Conservation (phyloP, 2,329 filamentous ascomycete species). For the Sporothrix mexicana region DNA sequence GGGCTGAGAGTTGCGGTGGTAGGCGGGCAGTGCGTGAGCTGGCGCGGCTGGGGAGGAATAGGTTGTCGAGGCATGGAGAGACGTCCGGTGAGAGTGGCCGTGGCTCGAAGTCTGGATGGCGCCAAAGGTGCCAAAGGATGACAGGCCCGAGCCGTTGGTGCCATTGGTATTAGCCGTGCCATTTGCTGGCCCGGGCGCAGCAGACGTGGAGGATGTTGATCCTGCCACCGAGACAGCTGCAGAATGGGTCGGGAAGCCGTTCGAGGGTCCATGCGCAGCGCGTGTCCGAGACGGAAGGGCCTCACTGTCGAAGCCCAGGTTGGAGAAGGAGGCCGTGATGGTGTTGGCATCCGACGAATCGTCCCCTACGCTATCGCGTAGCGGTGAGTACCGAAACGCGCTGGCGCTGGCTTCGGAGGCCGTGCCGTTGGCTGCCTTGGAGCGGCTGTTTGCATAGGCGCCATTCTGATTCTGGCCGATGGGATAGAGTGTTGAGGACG, state of each 20-base stretch:
- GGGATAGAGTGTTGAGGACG: conserved; percentile 51
- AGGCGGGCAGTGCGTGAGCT: conserved; percentile 10
- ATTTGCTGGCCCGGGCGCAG: conserved; percentile 5
- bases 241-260: conserved; percentile 19
- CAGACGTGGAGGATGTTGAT: conserved; percentile 23
- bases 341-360: neutral
- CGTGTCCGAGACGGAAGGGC: conserved; percentile 12
- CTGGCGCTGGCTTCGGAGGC: conserved; percentile 54
- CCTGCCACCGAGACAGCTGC: conserved; percentile 25
- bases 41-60: conserved; percentile 31
- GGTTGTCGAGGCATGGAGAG: conserved; percentile 43
- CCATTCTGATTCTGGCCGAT: conserved; percentile 51
- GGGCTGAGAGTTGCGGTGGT: conserved; percentile 31
- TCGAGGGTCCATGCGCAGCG: conserved; percentile 7
- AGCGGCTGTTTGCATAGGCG: conserved; percentile 43
- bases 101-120: conserved; percentile 48
- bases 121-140: conserved; percentile 27
- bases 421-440: conserved; percentile 42
- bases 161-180: neutral
- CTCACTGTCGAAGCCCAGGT: conserved; percentile 31
- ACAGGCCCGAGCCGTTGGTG: conserved; percentile 8
- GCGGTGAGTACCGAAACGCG: conserved; percentile 49
- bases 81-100: conserved; percentile 55
- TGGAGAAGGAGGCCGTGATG: neutral
- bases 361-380: conserved; percentile 29